phyloP scores from a whole-genome alignment of 2,329 filamentous ascomycete genomes.

The Diaporthe caulivora region DNA sequence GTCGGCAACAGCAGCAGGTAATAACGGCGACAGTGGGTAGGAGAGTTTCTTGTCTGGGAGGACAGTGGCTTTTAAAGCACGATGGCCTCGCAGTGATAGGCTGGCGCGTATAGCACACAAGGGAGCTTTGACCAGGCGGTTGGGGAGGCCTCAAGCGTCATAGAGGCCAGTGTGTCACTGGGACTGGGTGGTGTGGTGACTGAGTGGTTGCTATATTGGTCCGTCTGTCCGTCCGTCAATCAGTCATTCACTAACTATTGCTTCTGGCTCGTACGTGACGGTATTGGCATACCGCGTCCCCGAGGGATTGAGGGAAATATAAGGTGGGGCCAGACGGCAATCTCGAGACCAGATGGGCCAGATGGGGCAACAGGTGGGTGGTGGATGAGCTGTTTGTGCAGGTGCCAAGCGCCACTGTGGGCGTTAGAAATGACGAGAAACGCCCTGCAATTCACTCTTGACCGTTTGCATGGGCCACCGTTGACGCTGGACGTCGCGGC shows the following conservation, averaged over 20 bases:
- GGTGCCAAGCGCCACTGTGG: conserved; percentile 27
- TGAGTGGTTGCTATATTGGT: not conserved
- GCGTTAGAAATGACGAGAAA: conserved; percentile 28
- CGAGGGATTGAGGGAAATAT: conserved; percentile 18
- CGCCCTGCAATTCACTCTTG: conserved; percentile 15
- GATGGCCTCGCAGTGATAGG: conserved; percentile 23
- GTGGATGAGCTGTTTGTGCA: conserved; percentile 37
- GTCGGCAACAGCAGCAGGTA: not conserved
- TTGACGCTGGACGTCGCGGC: conserved; percentile 3
- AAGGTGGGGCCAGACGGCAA: conserved; percentile 23
- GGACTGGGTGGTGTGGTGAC: not conserved
- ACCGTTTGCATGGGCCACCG: conserved; percentile 6
- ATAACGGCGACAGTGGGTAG: not conserved
- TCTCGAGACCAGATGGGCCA: conserved; percentile 17
- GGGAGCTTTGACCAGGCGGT: not conserved
- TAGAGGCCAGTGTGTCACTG: conserved; percentile 7
- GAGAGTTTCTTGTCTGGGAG: conserved; percentile 10
- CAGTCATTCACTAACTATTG: not conserved
- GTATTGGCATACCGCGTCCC: conserved; percentile 13
- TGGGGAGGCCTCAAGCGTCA: conserved; percentile 35
- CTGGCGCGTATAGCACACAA: conserved; percentile 14
- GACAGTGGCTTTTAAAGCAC: conserved; percentile 34
- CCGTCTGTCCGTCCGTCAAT: not conserved
- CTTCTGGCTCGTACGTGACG: not conserved
- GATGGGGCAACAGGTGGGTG: conserved; percentile 17